Evolutionary conservation across 192 early-diverging fungal species (phyloP).

Genomic region (Hyaloraphidium curvatum): DNA sequence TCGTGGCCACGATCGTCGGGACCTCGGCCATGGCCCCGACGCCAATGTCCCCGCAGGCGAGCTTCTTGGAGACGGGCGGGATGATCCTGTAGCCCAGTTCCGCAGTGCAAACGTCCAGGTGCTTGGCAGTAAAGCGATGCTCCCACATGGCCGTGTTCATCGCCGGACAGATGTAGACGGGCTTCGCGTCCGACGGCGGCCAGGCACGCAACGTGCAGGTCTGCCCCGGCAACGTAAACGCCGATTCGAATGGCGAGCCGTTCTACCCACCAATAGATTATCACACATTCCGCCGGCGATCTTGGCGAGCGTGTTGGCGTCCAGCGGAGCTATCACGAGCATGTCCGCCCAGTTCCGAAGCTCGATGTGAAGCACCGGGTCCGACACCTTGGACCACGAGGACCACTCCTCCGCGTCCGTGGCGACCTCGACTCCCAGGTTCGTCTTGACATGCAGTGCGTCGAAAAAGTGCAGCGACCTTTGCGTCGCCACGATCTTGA

Average conservation of each 20-base stretch:
- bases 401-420: slow-evolving; percentile 82
- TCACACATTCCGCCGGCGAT: slow-evolving; percentile 79
- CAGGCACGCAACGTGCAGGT: slow-evolving; percentile 82
- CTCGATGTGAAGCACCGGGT: slow-evolving; percentile 91
- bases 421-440: slow-evolving; percentile 20
- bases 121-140: slow-evolving; percentile 65
- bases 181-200: slow-evolving; percentile 41
- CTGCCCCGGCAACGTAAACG: slow-evolving; percentile 14
- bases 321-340: slow-evolving; percentile 71
- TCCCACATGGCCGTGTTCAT: slow-evolving; percentile 98
- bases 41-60: slow-evolving; percentile 84
- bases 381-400: slow-evolving; percentile 59
- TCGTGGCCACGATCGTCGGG: slow-evolving; percentile 31
- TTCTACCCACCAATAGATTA: slow-evolving; percentile 53
- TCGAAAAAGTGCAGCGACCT: slow-evolving; percentile 82
- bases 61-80: slow-evolving; percentile 54
- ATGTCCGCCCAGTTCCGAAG: slow-evolving; percentile 90
- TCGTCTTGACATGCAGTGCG: slow-evolving; percentile 8
- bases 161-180: slow-evolving; percentile 70
- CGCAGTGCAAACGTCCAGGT: slow-evolving; percentile 32
- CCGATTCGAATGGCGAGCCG: not conserved
- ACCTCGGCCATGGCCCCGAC: slow-evolving; percentile 81
- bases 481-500: slow-evolving; percentile 60
- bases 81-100: slow-evolving; percentile 44
- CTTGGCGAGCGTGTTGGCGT: slow-evolving; percentile 88